Evolutionary conservation across 352 stramenopile genomes (phyloP), one percentile per base, ranked within the genome.

Genomic region (Globisporangium irregulare): DNA sequence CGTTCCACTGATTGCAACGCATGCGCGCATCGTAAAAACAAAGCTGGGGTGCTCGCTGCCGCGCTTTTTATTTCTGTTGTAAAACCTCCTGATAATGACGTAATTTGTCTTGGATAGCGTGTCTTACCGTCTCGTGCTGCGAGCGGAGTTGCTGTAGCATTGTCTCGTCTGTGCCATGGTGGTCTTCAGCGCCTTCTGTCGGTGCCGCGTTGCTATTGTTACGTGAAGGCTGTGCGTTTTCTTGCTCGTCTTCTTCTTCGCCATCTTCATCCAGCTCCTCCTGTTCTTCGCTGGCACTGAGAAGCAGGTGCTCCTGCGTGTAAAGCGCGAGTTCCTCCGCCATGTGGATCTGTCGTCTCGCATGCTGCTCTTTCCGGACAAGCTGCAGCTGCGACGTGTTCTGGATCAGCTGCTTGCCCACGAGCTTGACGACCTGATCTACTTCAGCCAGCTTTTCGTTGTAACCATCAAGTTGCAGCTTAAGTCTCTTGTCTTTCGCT

Each of bases 381-480:
- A 87, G 64, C 67, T 89, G 82, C 20, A 89, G 62, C 32, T 88
- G 77, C 5, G 79, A 88, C n/a, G 78, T 87, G 63, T 85, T 88
- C 64, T 87, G 77, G 15, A 91, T 79, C 55, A 89, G 72, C 62
- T 91, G 82, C n/a, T 82, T 76, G 14, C 82, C 79, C 22, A 89
- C 76, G 25, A 91, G 73, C 50, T 89, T 81, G 46, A 89, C 55
- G 63, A 89, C 80, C 38, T 88, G 82, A 60, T 91, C 82, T 38
- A 89, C 69, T 32, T 91, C 80, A 24, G 61, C 63, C n/a, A 87
- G 27, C 66, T 86, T 84, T 15, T 80, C 72, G 15, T 41, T 70
- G 18, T 87, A 43, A n/a, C 62, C 25, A 18, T 70, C 57, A 25
- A 78, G 59, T 7, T 77, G 74, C 27, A 74, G 69, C 14, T 61